Conservation (phyloP, 2,329 filamentous ascomycete species). For the Beauveria scarabaeidicola region DNA sequence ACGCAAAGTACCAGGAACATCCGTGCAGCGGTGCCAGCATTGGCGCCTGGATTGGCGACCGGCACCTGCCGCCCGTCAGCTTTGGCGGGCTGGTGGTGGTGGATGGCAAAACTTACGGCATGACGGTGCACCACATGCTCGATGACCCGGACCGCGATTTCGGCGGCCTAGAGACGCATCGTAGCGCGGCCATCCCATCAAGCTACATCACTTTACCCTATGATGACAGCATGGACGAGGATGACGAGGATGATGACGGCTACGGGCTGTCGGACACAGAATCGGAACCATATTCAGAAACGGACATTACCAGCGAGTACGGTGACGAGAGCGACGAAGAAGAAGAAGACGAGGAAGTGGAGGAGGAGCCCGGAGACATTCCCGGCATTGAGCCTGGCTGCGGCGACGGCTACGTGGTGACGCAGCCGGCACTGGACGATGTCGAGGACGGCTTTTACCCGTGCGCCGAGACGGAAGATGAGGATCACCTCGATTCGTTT, state of each 20-base stretch:
- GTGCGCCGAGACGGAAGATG: slow-evolving; percentile 57
- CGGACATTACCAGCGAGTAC: slow-evolving; percentile 45
- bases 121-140: slow-evolving; percentile 96
- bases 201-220: slow-evolving; percentile 37
- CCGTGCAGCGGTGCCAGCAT: slow-evolving; percentile 87
- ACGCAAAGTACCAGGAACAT: slow-evolving; percentile 68
- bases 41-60: slow-evolving; percentile 76
- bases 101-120: slow-evolving; percentile 77
- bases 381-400: slow-evolving; percentile 67
- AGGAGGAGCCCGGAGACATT: slow-evolving; percentile 63
- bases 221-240: slow-evolving; percentile 40
- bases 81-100: slow-evolving; percentile 83
- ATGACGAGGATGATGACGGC: slow-evolving; percentile 46
- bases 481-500: slow-evolving; percentile 76
- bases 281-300: slow-evolving; percentile 43
- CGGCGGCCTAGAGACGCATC: slow-evolving; percentile 19
- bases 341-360: slow-evolving; percentile 45
- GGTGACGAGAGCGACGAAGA: slow-evolving; percentile 42
- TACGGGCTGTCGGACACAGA: slow-evolving; percentile 57
- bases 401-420: slow-evolving; percentile 71
- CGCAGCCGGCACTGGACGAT: slow-evolving; percentile 85
- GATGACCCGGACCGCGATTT: slow-evolving; percentile 55
- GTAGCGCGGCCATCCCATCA: slow-evolving; percentile 33
- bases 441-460: slow-evolving; percentile 78
- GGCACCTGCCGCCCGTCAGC: slow-evolving; percentile 82